Base-by-base conservation (phyloP, 345 rosid genomes). In the Lepidium sativum region DNA sequence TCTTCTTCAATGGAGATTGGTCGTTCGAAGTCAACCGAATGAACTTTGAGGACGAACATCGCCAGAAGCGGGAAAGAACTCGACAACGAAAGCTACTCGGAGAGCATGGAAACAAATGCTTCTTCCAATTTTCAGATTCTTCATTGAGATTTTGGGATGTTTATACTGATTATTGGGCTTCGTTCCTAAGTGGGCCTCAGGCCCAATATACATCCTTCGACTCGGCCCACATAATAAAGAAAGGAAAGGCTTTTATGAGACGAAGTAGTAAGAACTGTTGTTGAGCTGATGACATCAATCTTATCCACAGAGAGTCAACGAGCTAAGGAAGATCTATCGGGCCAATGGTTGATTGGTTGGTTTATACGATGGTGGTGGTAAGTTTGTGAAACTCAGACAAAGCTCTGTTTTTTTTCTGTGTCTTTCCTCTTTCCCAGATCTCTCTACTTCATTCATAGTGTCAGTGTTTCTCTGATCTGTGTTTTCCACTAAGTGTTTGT, bases 1-100 rank as follows among this genome's bases (percentile, higher is more conserved):
- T 83, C 84, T 57, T 81, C 86, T 64, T 83, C 85, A 12, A 68
- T 62, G 55, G 82, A 17, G 65, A 84, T 71, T 9, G 82, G 80
- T 17, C 79, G 86, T 51, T 88, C 80, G 29, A 65, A 43, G 83
- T 94, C 96, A 17, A 90, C 92, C 2, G 95, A 90, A 82, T 94
- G 97, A 54, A 88, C 91, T 73, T 82, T 82, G 65, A 94, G 83
- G 69, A 80, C 47, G 76, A 85, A 90, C 99, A 87, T 92, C 53
- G 58, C 63, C 2, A 14, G 27, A 71, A 63, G 50, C 68, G 20
- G 21, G 72, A 27, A 23, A 62, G 25, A 31, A 4, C 40, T 53
- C 5, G 4, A 25, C 35, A 13, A 23, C 47, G 18, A 56, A 35
- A 53, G 58, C 43, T 34, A 17, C 18, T 31, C 32, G 2, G 9